Conservation (phyloP, 2,329 filamentous ascomycete species). For the Alternaria novae-zelandiae region DNA sequence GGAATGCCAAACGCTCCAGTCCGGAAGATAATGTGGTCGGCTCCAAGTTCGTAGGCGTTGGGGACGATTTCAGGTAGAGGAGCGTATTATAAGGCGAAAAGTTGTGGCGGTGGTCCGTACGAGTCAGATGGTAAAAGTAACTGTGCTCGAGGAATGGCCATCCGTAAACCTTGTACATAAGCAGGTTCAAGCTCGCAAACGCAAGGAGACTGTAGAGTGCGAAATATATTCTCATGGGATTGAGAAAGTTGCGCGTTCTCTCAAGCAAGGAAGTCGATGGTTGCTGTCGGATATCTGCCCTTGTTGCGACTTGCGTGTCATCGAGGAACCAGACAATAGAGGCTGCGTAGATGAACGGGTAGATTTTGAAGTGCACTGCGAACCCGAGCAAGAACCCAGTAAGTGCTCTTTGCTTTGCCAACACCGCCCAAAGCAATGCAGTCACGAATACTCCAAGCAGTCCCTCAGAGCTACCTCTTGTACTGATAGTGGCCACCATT, state of each 20-base stretch:
- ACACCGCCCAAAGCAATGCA: conserved; percentile 80
- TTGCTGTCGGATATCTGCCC: conserved; percentile 1
- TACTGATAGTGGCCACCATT: conserved; percentile 98
- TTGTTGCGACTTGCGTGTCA: conserved; percentile 48
- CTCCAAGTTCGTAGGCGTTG: conserved; percentile 18
- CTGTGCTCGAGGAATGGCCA: conserved; percentile 85
- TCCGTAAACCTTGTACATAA: conserved; percentile 81
- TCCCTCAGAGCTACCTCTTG: conserved; percentile 91
- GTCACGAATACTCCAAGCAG: conserved; percentile 84
- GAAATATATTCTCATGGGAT: conserved; percentile 60
- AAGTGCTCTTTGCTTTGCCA: conserved; percentile 66
- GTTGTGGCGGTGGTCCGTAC: conserved; percentile 96
- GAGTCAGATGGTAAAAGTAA: conserved; percentile 88
- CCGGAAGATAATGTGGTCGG: conserved; percentile 51
- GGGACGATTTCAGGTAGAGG: conserved; percentile 82
- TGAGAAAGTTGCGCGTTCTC: conserved; percentile 35
- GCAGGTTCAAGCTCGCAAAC: conserved; percentile 74
- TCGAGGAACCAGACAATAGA: conserved; percentile 84
- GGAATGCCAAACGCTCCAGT: conserved; percentile 82
- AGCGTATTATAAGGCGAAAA: conserved; percentile 96
- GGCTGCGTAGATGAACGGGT: conserved; percentile 93
- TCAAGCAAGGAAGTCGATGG: conserved; percentile 26
- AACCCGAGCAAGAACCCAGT: conserved; percentile 80
- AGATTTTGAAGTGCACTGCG: conserved; percentile 97
- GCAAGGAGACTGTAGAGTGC: conserved; percentile 70